Base-by-base conservation (phyloP, 1,284 basidiomycete species). In the Taiwanofungus camphoratus region DNA sequence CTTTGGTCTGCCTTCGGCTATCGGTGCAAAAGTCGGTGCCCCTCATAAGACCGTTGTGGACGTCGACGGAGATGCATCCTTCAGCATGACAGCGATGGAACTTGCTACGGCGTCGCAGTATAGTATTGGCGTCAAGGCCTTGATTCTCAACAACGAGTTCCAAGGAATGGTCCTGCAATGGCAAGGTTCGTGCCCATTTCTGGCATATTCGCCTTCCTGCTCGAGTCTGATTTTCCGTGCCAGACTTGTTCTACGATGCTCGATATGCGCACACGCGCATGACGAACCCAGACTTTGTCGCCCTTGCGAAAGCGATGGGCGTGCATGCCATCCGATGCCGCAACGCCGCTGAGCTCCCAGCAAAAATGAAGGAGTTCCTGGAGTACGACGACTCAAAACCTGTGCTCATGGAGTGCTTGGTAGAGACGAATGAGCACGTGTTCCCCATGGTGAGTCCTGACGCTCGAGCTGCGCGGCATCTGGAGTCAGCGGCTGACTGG, bases 31-130 rank as follows among this genome's bases (percentile, higher is more conserved):
- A 68, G 94, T 98, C 21, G 96, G 91, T 19, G 86, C 86, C 4
- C 95, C 95, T 0, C 69, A 94, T 26, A 97, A 98, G 71, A 88
- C 80, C 46, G 94, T 99, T 42, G 74, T 99, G 36, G 93, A 99
- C 66, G 86, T 99, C 54, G 95, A 99, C 59, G 95, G 95, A 22
- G 95, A 99, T 60, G 95, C 95, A 0, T 95, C 91, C 12, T 95
- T 97, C 70, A 94, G 88, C 58, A 99, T 99, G 96, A 98, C 95
- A 3, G 94, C 92, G 0, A 99, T 98, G 96, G 96, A 99, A 69
- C 82, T 98, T 41, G 85, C 86, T 18, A 99, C 95, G 0, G 95
- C 95, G 3, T 76, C 86, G 20, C 89, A 95, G 63, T 94, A 80
- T 70, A 69, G 78, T 62, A 95, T 99, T 49, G 95, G 96, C 48